Evolutionary conservation across 129 eudicot genomes (phyloP), one percentile per base, ranked within the genome.

Genomic region (Saposhnikovia divaricata): DNA sequence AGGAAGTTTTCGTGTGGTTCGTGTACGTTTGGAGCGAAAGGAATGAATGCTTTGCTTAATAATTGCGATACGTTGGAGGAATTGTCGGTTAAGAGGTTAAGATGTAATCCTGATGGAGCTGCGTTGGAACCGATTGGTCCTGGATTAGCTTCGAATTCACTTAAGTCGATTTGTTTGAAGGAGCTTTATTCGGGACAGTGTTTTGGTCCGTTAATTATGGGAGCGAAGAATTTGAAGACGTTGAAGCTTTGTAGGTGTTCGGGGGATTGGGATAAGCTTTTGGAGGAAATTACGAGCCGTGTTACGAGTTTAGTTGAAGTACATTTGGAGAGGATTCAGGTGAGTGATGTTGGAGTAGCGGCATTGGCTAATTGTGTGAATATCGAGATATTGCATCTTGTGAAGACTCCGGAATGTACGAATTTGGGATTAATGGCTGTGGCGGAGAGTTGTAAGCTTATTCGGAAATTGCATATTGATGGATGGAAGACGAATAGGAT

Each of bases 401-500:
- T 91, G 80, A 91, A 91, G 76, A 86, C 89, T 14, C 97, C 97
- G 2, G 97, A 87, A 40, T 89, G 97, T 75, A 81, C 97, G 23
- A 89, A 91, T 86, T 25, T 28, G 27, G 97, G 97, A 40, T 84
- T 91, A 72, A 78, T 72, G 79, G n/a, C 83, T 39, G 76, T 91
- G 23, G 91, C 93, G 0, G 92, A 89, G 77, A 79, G 85, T 63
- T 91, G 97, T 81, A 91, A 84, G 89, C 86, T 87, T 72, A 76
- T 91, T 13, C 82, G 97, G 82, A 91, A 91, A 83, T 82, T 91
- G 47, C 97, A 91, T 71, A 91, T 91, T 63, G 97, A 91, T 73
- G 97, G 97, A 13, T 89, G 93, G 93, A 91, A 87, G 69, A 87
- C 97, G 3, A 91, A 91, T 80, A 84, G 97, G 84, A 91, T 91